Conservation (phyloP, 495 filamentous ascomycete species). For the Penicillium lagena region DNA sequence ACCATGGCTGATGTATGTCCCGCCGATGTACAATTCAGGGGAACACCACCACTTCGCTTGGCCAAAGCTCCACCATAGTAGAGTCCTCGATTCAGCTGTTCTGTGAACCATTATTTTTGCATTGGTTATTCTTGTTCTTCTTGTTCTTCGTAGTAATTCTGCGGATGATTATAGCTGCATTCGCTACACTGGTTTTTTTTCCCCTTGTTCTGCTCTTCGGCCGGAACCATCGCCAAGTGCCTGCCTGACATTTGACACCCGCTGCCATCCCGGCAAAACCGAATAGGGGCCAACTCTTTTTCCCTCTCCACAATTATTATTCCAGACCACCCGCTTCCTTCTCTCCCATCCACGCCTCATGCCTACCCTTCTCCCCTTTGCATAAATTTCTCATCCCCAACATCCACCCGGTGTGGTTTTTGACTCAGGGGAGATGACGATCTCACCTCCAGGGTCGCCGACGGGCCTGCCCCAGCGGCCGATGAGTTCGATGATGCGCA, state of each 20-base stretch:
- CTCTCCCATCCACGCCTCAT: slow-evolving; percentile 14
- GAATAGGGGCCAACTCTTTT: background rate
- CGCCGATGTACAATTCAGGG: too few species aligned
- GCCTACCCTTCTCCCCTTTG: slow-evolving; percentile 9
- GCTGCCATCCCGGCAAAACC: too few species aligned
- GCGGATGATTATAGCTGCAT: too few species aligned
- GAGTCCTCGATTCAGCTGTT: too few species aligned
- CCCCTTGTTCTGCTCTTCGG: too few species aligned
- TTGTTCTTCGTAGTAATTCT: too few species aligned
- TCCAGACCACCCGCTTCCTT: background rate
- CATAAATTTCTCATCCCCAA: slow-evolving; percentile 10
- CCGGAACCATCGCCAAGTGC: slow-evolving; percentile 2
- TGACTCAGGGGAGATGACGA: slow-evolving; percentile 37
- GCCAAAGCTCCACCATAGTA: too few species aligned
- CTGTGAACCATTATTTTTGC: too few species aligned
- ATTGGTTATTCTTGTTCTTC: too few species aligned
- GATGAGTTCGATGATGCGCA: slow-evolving; percentile 78
- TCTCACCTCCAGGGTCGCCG: slow-evolving; percentile 55
- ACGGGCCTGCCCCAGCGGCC: slow-evolving; percentile 59
- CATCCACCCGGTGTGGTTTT: slow-evolving; percentile 22
- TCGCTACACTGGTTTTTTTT: too few species aligned
- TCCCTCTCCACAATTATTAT: background rate
- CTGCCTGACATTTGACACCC: too few species aligned
- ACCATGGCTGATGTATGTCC: background rate
- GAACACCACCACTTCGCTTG: too few species aligned